Base-by-base conservation (phyloP, 2,329 filamentous ascomycete genomes). In the Colletotrichum brevisporum region DNA sequence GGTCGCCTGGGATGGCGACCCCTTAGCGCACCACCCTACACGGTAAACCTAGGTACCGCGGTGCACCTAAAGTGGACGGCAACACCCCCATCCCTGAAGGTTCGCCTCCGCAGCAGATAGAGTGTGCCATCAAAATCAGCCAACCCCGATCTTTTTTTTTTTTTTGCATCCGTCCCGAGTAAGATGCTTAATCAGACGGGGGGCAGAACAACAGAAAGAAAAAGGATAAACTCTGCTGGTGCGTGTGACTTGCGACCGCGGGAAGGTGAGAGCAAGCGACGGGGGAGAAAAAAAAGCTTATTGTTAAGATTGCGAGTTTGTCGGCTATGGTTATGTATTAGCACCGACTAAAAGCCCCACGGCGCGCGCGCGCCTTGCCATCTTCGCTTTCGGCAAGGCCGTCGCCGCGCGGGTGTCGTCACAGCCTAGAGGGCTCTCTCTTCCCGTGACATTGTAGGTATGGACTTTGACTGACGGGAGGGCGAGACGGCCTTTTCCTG, bases 141-240 rank as follows among this genome's bases (percentile, higher is more conserved):
- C 39, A 50, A 39, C 15, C 52, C 43, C 59, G 43, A 52, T 8
- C 21, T 24, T 36, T 63, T 21, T 27, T 36, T 63, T 21, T 27
- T 18, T 53, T 53, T 27, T 52, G 36, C 47, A 18, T 58, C 61
- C 54, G 65, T 65, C 61, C 54, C 48, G 39, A 59, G 41, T 51
- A 59, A 59, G 61, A 59, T 65, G 54, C 61, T 65, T 68, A 59
- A 65, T 65, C 65, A 39, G 65, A 68, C 54, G 50, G 61, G 41
- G 47, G 47, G 18, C n/a, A 50, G 9, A n/a, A 36, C 9, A 36
- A 36, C 5, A 31, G 6, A 31, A 31, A 10, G 3, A 9, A 31
- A 31, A 31, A 9, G 31, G 8, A 36, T 54, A 61, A 54, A 48
- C 58, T 36, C 27, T 58, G 60, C 54, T 24, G 21, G 21, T 24